Percentiles rank a stretch among this genome's conserved stretches.
phyloP scores from a whole-genome alignment of 768 basidiomycete species.

The Multifurca ochricompacta region DNA sequence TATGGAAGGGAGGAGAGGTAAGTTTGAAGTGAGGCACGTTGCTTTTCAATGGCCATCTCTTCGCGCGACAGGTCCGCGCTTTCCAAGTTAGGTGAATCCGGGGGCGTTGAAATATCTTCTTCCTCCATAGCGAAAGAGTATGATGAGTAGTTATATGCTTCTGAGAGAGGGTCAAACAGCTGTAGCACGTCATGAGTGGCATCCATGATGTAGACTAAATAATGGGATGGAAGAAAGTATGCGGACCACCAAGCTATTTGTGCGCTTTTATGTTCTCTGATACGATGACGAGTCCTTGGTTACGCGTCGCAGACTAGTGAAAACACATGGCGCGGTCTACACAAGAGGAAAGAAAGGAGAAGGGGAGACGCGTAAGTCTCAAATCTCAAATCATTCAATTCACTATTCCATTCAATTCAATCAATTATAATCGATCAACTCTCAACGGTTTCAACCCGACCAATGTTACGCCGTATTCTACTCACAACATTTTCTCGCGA shows the following conservation, averaged over 20 bases:
- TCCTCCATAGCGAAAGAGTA: conserved; percentile 43
- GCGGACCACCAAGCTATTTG: conserved; percentile 17
- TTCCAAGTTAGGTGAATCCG: conserved; percentile 35
- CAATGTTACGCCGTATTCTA: conserved; percentile 3
- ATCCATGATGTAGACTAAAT: conserved; percentile 14
- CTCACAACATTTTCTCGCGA: conserved; percentile 3
- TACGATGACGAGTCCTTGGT: conserved; percentile 12
- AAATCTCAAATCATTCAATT: too few species aligned
- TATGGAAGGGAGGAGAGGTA: conserved; percentile 69
- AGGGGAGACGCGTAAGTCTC: conserved; percentile 13
- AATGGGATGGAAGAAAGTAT: conserved; percentile 13
- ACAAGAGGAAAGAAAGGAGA: too few species aligned
- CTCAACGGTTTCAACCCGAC: not conserved
- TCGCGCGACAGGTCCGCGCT: conserved; percentile 25
- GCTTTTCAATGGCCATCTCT: conserved; percentile 41
- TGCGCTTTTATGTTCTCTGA: conserved; percentile 8
- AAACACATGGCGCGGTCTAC: too few species aligned
- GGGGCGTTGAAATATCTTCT: conserved; percentile 36
- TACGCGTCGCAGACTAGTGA: conserved; percentile 15
- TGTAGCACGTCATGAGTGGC: conserved; percentile 5
- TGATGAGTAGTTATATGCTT: conserved; percentile 10
- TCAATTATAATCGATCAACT: too few species aligned
- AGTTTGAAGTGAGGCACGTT: conserved; percentile 51
- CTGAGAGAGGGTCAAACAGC: conserved; percentile 2
- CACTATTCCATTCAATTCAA: too few species aligned